Conservation (phyloP, 2,329 filamentous ascomycete species). For the Ophiostoma australiae region DNA sequence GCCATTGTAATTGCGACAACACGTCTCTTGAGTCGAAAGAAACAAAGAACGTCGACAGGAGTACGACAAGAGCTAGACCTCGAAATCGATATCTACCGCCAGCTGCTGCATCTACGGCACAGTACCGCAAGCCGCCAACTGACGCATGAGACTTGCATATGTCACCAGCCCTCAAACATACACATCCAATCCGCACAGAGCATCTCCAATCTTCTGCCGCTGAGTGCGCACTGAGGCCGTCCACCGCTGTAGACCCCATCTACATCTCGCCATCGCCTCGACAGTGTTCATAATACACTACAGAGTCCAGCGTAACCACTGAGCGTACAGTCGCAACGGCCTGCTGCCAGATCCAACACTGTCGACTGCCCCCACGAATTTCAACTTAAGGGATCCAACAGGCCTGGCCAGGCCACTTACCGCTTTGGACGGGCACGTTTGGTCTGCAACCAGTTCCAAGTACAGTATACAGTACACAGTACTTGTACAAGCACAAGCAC, state of each 20-base stretch:
- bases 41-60: background rate
- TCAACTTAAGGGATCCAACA: conserved; percentile 1
- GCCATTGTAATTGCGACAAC: background rate
- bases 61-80: background rate
- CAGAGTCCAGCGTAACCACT: background rate
- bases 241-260: background rate
- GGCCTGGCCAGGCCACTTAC: conserved; percentile 8
- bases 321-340: background rate
- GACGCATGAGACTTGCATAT: conserved; percentile 12
- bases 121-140: background rate
- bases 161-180: conserved; percentile 8
- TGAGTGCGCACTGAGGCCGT: background rate
- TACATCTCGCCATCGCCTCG: background rate
- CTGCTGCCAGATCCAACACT: conserved; percentile 13
- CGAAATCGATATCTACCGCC: background rate
- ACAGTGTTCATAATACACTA: background rate
- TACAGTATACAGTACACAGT: background rate
- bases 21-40: background rate
- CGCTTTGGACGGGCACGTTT: background rate
- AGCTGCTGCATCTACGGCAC: background rate
- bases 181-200: background rate
- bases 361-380: conserved; percentile 10
- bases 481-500: no score
- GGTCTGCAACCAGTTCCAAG: background rate
- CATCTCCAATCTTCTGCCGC: conserved; percentile 1